A percentile compares a stretch with the other conserved stretches of the same genome.
Conservation (phyloP, 352 stramenopile genomes). For the Plasmopara viticola region DNA sequence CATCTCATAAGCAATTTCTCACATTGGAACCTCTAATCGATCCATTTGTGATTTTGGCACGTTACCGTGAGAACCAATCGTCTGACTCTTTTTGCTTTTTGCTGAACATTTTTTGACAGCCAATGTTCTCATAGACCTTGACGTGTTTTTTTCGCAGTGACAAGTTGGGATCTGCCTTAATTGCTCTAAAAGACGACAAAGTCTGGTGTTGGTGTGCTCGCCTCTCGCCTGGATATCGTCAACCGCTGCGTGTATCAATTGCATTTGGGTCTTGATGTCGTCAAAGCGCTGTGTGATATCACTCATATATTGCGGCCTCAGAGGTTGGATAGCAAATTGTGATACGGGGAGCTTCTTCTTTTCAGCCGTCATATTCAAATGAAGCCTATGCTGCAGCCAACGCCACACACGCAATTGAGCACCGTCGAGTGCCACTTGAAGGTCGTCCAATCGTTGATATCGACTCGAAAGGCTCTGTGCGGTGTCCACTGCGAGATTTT, state of each 20-base stretch:
- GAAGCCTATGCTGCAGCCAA: constrained; percentile 11
- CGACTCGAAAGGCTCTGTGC: not conserved
- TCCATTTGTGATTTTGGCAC: constrained; percentile 3
- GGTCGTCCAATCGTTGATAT: not conserved
- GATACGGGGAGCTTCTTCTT: constrained; percentile 5
- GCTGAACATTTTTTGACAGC: not conserved
- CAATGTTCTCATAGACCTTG: not conserved
- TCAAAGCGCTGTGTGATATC: constrained; percentile 11
- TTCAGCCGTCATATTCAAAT: not conserved
- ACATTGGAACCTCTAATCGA: constrained; percentile 21
- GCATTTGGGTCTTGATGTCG: constrained; percentile 21
- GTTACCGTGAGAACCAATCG: not conserved
- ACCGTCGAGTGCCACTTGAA: not conserved
- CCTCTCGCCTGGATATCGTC: constrained; percentile 9
- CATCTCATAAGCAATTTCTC: constrained; percentile 2
- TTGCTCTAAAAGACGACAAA: constrained; percentile 4
- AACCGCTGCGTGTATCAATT: constrained; percentile 17
- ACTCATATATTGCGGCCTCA: constrained; percentile 7
- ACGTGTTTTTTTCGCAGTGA: not conserved
- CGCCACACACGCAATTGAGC: constrained; percentile 1
- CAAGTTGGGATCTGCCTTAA: constrained; percentile 7
- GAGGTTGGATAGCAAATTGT: not conserved
- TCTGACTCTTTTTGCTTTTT: not conserved
- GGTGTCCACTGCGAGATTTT: constrained; percentile 1
- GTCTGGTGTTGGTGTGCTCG: constrained; percentile 5